Conservation (phyloP, 1,284 basidiomycete species). For the Mycena sp. region DNA sequence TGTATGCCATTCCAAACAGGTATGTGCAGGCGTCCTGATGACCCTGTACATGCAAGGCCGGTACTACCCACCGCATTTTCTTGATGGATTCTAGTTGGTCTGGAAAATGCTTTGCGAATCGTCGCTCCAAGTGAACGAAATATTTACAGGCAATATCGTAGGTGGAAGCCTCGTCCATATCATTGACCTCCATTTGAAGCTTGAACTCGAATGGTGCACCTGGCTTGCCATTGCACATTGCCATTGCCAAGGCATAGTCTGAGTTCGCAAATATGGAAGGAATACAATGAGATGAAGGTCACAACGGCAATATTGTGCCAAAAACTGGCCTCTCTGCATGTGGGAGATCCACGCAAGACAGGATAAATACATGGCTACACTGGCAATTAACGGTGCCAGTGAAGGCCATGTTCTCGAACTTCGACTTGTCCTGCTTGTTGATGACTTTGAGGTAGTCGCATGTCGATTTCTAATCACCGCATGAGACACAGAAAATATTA, state of each 20-base stretch:
- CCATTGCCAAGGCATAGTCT: neutral
- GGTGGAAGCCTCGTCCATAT: slow-evolving; percentile 6
- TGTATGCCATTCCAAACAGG: slow-evolving; percentile 33
- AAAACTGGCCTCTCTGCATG: slow-evolving; percentile 9
- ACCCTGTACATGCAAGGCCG: slow-evolving; percentile 13
- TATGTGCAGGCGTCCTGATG: slow-evolving; percentile 23
- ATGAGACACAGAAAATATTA: neutral
- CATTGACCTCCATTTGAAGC: slow-evolving; percentile 11
- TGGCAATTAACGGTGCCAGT: slow-evolving; percentile 37
- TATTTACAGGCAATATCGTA: slow-evolving; percentile 22
- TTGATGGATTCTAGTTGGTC: neutral
- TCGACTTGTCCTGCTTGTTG: slow-evolving; percentile 39
- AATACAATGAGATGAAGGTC: too few relatives aligned
- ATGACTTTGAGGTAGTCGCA: slow-evolving; percentile 37
- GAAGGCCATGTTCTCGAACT: slow-evolving; percentile 40
- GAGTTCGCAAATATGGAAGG: slow-evolving; percentile 3
- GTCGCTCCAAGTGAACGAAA: slow-evolving; percentile 3
- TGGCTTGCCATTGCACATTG: neutral
- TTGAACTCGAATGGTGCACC: neutral
- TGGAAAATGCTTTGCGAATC: slow-evolving; percentile 4
- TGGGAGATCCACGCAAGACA: slow-evolving; percentile 25
- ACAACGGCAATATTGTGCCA: too few relatives aligned
- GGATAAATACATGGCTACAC: slow-evolving; percentile 39
- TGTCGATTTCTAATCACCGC: slow-evolving; percentile 32
- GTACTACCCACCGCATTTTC: slow-evolving; percentile 18